Base-by-base conservation (phyloP, 306 rosid genomes). In the Hippophae rhamnoides region DNA sequence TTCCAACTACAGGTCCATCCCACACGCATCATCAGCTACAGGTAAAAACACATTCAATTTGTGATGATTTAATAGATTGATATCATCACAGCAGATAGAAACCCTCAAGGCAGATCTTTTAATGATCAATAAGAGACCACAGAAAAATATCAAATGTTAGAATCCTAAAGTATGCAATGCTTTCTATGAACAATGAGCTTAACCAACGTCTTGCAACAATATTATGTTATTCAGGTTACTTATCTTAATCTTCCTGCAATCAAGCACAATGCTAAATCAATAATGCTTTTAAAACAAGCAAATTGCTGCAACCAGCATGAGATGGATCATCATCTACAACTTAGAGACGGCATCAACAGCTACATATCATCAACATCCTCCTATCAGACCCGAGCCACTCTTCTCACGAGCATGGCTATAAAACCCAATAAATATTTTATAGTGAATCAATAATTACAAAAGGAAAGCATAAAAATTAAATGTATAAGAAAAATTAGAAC, bases 391-490 rank as follows among this genome's bases (percentile, higher is more conserved):
- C 79, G 62, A 73, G 56, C 56, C 83, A 80, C 73, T 82, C 79
- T 69, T 50, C 59, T 69, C 86, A 75, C 82, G 81, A 77, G 70
- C 86, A 76, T 56, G 85, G 72, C 97, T 85, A 89, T 89, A 89
- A 89, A 83, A 79, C 84, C 89, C 89, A 83, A 81, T 69, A 83
- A 81, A 82, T 80, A 61, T 60, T 76, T 81, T 68, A 73, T 46
- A 58, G 77, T 77, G 66, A 81, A 74, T 74, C 72, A 74, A 44
- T 31, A 31, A 52, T 18, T 6, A 4, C 13, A 7, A 13, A 48
- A 3, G 5, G 14, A 48, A 10, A 45, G 48, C 55, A 56, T 54
- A 52, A 8, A 69, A 44, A 61, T 14, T 27, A 47, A 6, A 40
- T 38, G 26, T 25, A 12, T 38, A 51, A n/a, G 53, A 25, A 26